These are phyloP conservation scores for Thermomyces lanuginosus DNA, from an alignment of 2,329 filamentous ascomycete genomes.

Conservation along the genomic window DNA sequence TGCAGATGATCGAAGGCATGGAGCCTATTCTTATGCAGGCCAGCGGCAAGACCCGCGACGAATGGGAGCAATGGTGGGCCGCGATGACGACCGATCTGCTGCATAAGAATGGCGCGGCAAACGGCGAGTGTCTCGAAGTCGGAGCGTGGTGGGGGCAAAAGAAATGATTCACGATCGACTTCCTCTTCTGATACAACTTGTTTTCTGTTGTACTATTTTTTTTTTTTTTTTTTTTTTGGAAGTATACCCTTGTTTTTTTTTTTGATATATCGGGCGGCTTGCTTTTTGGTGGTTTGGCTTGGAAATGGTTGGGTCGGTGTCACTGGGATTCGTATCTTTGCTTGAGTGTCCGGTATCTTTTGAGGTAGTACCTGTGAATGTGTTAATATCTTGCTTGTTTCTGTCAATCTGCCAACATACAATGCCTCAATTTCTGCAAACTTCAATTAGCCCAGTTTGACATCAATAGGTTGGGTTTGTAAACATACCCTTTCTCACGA, in stretches of 20 bases:
- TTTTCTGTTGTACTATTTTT: not conserved
- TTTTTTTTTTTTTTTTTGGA: not conserved
- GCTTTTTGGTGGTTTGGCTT: slow-evolving; percentile 7
- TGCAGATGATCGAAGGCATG: slow-evolving; percentile 70
- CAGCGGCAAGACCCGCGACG: slow-evolving; percentile 73
- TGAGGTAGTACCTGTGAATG: slow-evolving; percentile 65
- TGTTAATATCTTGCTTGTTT: slow-evolving; percentile 2
- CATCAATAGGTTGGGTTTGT: not conserved
- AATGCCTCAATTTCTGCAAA: slow-evolving; percentile 69
- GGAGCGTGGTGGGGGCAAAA: slow-evolving; percentile 50
- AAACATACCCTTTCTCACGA: slow-evolving; percentile 67
- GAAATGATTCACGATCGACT: slow-evolving; percentile 17
- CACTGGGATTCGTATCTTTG: slow-evolving; percentile 52
- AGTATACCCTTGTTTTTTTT: slow-evolving; percentile 14
- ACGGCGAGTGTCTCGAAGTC: slow-evolving; percentile 66
- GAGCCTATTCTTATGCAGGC: slow-evolving; percentile 68
- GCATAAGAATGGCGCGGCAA: slow-evolving; percentile 59
- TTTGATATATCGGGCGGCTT: slow-evolving; percentile 6
- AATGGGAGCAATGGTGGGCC: slow-evolving; percentile 81
- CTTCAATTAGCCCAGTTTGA: not conserved
- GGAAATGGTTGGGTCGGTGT: slow-evolving; percentile 6
- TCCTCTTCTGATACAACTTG: not conserved
- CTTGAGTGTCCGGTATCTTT: slow-evolving; percentile 70
- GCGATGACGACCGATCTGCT: slow-evolving; percentile 76
- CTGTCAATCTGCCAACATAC: slow-evolving; percentile 38